Evolutionary conservation across 2,329 filamentous ascomycete genomes (phyloP), one percentile per base, ranked within the genome.

Genomic region (Fusarium decemcellulare): DNA sequence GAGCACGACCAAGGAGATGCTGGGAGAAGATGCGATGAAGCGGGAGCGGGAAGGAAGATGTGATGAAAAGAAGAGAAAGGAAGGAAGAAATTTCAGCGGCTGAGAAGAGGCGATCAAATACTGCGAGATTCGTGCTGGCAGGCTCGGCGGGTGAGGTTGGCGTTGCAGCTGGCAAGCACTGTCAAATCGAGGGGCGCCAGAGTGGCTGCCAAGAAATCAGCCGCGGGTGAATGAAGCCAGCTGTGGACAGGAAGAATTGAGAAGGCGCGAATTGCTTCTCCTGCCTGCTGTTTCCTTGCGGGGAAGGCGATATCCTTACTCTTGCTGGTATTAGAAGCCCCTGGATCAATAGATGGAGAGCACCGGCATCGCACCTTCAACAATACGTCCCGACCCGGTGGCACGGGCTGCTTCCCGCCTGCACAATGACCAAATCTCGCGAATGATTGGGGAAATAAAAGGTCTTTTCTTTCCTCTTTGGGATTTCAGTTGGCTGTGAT

Each of bases 31-130:
- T 56, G 53, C 47, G 46, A 57, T 63, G 60, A 65, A 58, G 61
- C 37, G 29, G 61, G 59, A 57, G 63, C 53, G 61, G 58, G 44
- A 55, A 60, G 23, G 23, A 23, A 23, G 51, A 54, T 56, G 53
- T 50, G 46, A 58, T 65, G 60, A 65, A 59, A 64, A 34, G 29
- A 62, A 57, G 63, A 55, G 61, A 58, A 47, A 55, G 61, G 51
- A 63, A 60, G 23, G 51, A 63, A 60, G 29, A 44, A 40, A 29
- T 32, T 34, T 48, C 37, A 14, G 29, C 40, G 15, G 58, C 30
- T 6, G 44, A 59, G 58, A 65, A 65, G 51, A 36, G 36, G 55
- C 56, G 50, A 42, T 47, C 12, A 47, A 60, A 58, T 42, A 60
- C 29, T 50, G n/a, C 18, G 14, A 27, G n/a, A 23, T 23, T 4